Conservation (phyloP, 768 basidiomycete species). For the Trametes meyenii region DNA sequence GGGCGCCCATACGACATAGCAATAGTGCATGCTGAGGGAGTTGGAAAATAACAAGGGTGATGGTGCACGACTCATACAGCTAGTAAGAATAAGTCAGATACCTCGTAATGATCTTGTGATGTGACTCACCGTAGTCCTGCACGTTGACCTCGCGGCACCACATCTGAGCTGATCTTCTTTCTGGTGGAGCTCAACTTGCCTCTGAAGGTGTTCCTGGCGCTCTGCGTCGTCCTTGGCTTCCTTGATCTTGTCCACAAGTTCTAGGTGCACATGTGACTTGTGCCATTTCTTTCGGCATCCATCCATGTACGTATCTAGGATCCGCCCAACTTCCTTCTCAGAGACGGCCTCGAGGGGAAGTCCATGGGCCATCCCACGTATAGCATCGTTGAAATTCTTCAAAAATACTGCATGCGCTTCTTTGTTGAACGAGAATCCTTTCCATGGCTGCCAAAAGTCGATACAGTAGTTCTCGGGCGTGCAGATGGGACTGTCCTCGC, state of each 20-base stretch:
- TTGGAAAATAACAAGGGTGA: neutral
- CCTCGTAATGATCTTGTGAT: too few relatives aligned
- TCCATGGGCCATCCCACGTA: neutral
- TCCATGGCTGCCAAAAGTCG: slow-evolving; percentile 3
- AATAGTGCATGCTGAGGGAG: neutral
- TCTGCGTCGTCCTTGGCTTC: too few relatives aligned
- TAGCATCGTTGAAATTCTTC: neutral
- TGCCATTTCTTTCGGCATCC: neutral
- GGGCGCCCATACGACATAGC: neutral
- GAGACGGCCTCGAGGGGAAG: neutral
- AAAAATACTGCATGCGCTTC: neutral
- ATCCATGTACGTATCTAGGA: neutral
- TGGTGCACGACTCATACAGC: too few relatives aligned
- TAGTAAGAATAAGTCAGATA: too few relatives aligned
- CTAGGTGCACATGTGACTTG: too few relatives aligned
- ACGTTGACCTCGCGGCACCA: too few relatives aligned
- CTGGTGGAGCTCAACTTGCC: too few relatives aligned
- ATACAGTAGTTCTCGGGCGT: neutral
- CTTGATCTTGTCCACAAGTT: too few relatives aligned
- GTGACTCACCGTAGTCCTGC: too few relatives aligned
- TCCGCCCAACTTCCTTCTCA: neutral
- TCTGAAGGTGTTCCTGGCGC: too few relatives aligned
- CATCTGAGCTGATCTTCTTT: too few relatives aligned
- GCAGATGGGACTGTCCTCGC: neutral
- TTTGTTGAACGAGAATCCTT: slow-evolving; percentile 1